Percentiles rank a stretch among this genome's conserved stretches.
Conservation (phyloP, 352 stramenopile species). For the Heterotrichella gracilis region DNA sequence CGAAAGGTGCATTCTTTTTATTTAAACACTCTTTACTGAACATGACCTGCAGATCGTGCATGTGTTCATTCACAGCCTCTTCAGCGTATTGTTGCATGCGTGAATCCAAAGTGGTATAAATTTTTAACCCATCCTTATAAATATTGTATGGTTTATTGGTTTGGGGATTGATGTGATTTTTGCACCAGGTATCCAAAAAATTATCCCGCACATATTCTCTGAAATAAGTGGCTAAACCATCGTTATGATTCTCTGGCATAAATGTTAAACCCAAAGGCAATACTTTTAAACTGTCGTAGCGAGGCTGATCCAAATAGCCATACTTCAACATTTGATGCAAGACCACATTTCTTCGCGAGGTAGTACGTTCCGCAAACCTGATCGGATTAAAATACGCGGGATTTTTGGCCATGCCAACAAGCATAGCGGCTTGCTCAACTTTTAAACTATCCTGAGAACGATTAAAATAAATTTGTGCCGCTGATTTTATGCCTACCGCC, state of each 20-base stretch:
- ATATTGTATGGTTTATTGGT: slow-evolving; percentile 1
- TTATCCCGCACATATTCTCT: background rate
- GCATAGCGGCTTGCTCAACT: background rate
- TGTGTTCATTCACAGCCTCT: background rate
- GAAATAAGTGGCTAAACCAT: background rate
- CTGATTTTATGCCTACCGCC: background rate
- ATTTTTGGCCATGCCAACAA: background rate
- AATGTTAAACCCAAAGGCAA: background rate
- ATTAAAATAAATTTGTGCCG: background rate
- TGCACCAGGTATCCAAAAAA: background rate
- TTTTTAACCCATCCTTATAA: slow-evolving; percentile 9
- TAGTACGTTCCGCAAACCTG: background rate
- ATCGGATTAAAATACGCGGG: background rate
- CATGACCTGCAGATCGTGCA: background rate
- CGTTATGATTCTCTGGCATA: background rate
- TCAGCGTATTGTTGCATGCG: background rate
- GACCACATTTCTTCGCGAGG: background rate
- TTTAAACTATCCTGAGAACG: background rate
- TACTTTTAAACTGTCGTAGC: background rate
- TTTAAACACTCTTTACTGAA: background rate
- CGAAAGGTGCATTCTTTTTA: background rate
- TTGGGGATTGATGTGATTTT: background rate
- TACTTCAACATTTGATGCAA: background rate
- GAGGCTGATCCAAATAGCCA: background rate
- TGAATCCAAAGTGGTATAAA: background rate